Base-by-base conservation (phyloP, 129 eudicot species). In the Scalesia atractyloides region DNA sequence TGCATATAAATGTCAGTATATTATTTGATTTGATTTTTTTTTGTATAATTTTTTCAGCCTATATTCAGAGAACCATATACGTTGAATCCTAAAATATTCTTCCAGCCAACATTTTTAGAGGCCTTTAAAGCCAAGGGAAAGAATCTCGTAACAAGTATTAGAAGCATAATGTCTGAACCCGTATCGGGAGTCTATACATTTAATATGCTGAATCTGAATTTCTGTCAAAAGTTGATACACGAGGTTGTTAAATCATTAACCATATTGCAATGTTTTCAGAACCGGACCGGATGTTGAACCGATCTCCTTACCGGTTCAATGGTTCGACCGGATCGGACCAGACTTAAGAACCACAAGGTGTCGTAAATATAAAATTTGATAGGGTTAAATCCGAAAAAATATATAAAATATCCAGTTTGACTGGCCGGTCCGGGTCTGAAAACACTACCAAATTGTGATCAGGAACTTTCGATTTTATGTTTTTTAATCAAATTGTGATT, bases 131-230 rank as follows among this genome's bases (percentile, higher is more conserved):
- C 64, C 14, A 48, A 26, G 49, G 75, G 69, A 19, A 85, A 89
- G 66, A 82, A 82, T 69, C 87, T 79, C 5, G 95, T 80, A 54
- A 82, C 82, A 73, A 80, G 87, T 48, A 86, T 83, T 66, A 89
- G 89, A 82, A 82, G 68, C 73, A 89, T 92, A 75, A 85, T 92
- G 81, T 60, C 84, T 13, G 90, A 85, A 84, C 84, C 91, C 14
- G 71, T 82, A 30, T 95, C 98, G 17, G 98, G 98, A 68, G 63
- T 92, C 37, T 79, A 81, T 62, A 75, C 91, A 57, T 92, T 89
- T 73, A 82, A 92, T 36, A 89, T 92, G 95, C 77, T 92, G 47
- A 95, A 89, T 63, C 91, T 91, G 1, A 76, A 73, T 63, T 89
- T 92, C 73, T 92, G 98, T 72, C 88, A 83, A 19, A 83, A 80